Evolutionary conservation across 1,284 basidiomycete species (phyloP), one percentile per base, ranked within the genome.

Genomic region (Pyrrhoderma noxium): DNA sequence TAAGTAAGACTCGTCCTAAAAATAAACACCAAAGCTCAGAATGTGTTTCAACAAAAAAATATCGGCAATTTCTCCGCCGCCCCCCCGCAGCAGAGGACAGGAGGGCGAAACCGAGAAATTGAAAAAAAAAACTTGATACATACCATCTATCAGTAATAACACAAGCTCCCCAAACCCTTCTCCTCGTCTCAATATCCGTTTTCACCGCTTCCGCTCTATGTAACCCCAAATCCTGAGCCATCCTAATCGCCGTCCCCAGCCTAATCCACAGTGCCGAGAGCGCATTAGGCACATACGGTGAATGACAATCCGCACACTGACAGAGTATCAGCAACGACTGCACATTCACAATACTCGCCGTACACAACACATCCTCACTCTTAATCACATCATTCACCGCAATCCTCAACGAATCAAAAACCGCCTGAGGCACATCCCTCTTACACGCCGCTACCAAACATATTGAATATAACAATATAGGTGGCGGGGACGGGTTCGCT

Each of bases 151-250:
- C 93, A 61, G 84, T 83, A 59, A 95, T 89, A 47, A 96, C 80
- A 67, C 92, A 95, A 27, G 83, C 82, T 14, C 85, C 89, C 93
- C 93, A 97, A 31, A 96, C 72, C 49, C 93, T 77, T 53, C 93
- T 76, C 52, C 90, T 74, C 44, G 91, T 72, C 64, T 93, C 92
- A 51, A 94, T 79, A 57, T 80, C 75, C 61, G 84, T 81, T 59
- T 84, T 86, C 31, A 86, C 80, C 2, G 84, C 80, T 64, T 89
- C 85, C 43, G 89, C 89, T 21, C 93, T 80, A 64, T 96, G 93
- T 49, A 96, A 69, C 2, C 93, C 93, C 14, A 97, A 74, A 64
- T 95, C 92, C 69, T 97, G 93, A 1, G 92, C 93, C 92, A 94
- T 93, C 56, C 91, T 78, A 55, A 93, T 85, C 3, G 89, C 89